Conservation (phyloP, 1,139 yeast genomes). For the Kazachstania sp. region DNA sequence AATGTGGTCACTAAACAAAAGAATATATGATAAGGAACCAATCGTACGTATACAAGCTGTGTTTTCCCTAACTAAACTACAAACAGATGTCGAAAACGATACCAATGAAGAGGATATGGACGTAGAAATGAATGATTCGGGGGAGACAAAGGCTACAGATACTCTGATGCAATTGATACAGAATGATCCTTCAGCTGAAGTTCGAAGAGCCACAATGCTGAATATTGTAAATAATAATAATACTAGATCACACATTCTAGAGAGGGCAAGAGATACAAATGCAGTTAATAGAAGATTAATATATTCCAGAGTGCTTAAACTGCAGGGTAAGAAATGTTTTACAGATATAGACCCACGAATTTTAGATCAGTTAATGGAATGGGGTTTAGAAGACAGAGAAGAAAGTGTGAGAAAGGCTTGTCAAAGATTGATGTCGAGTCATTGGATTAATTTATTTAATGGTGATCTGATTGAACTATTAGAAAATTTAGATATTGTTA, state of each 20-base stretch:
- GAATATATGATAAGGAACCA: constrained; percentile 74
- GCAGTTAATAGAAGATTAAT: constrained; percentile 64
- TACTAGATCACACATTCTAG: constrained; percentile 57
- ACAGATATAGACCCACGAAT: constrained; percentile 48
- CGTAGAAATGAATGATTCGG: constrained; percentile 23
- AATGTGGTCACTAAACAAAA: constrained; percentile 49
- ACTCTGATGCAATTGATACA: constrained; percentile 50
- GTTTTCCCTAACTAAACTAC: constrained; percentile 71
- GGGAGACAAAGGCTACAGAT: constrained; percentile 42
- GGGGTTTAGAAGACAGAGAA: constrained; percentile 90
- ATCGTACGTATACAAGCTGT: constrained; percentile 76
- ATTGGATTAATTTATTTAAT: constrained; percentile 64
- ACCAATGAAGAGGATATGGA: constrained; percentile 31
- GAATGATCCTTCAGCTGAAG: constrained; percentile 81
- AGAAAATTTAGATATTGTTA: constrained; percentile 60
- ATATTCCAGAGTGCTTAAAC: constrained; percentile 59
- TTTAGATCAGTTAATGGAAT: constrained; percentile 58
- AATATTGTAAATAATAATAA: constrained; percentile 50
- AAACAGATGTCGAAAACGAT: constrained; percentile 37
- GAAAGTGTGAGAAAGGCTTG: constrained; percentile 66
- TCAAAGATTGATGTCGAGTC: constrained; percentile 52
- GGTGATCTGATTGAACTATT: constrained; percentile 67
- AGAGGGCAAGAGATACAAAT: constrained; percentile 76
- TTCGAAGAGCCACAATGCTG: constrained; percentile 73
- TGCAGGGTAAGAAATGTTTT: constrained; percentile 50